phyloP scores from a whole-genome alignment of 768 basidiomycete genomes.

The Fistulinella prunicolor region DNA sequence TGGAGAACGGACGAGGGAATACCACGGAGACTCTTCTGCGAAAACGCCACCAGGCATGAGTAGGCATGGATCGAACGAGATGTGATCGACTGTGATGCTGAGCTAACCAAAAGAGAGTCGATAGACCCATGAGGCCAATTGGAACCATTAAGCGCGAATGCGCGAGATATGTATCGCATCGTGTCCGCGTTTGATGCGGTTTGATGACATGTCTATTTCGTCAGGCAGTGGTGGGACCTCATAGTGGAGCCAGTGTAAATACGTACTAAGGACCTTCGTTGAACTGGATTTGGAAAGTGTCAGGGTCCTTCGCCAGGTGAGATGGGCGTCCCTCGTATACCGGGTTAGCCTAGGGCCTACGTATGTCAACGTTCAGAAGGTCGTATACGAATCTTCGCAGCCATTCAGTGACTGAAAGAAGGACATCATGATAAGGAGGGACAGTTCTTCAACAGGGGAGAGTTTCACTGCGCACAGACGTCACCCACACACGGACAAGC shows the following conservation, averaged over 20 bases:
- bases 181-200: conserved; percentile 12
- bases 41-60: conserved; percentile 19
- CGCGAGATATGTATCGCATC: conserved; percentile 6
- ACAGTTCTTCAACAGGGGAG: too few species aligned
- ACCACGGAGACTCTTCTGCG: conserved; percentile 22
- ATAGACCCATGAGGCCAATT: conserved; percentile 17
- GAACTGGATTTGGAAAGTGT: conserved; percentile 20
- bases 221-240: conserved; percentile 14
- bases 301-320: conserved; percentile 9
- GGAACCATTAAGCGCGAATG: conserved; percentile 15
- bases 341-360: too few species aligned
- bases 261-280: conserved; percentile 23
- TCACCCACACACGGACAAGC: background rate
- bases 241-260: conserved; percentile 20
- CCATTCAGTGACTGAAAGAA: background rate
- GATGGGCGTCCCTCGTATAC: conserved; percentile 3
- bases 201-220: conserved; percentile 15
- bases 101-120: conserved; percentile 8
- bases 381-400: too few species aligned
- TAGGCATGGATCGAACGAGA: conserved; percentile 27
- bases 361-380: too few species aligned
- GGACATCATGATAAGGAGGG: too few species aligned
- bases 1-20: conserved; percentile 18
- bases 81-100: conserved; percentile 18
- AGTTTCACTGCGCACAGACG: background rate